Conservation (phyloP, 2,329 filamentous ascomycete genomes). For the Neonectria coccinea region DNA sequence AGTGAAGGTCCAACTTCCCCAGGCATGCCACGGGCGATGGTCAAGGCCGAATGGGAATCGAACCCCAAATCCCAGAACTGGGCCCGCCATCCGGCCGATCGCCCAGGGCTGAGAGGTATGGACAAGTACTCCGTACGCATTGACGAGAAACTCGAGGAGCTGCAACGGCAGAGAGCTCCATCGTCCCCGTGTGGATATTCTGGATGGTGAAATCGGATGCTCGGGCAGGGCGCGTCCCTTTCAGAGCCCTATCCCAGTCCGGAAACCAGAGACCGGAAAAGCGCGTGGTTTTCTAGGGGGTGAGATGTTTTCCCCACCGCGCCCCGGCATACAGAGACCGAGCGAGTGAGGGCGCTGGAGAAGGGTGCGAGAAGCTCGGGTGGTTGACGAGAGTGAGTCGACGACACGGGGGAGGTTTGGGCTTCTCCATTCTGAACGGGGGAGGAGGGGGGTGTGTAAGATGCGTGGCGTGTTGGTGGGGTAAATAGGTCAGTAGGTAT, state of each 20-base stretch:
- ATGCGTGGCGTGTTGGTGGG: conserved; percentile 7
- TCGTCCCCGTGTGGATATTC: conserved; percentile 5
- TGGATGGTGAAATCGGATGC: conserved; percentile 13
- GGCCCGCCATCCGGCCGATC: conserved; percentile 8
- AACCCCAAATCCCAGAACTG: conserved; percentile 29
- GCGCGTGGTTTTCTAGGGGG: conserved; percentile 29
- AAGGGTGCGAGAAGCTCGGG: conserved; percentile 15
- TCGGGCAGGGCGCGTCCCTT: conserved; percentile 8
- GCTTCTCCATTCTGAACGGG: conserved; percentile 8
- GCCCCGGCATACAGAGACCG: conserved; percentile 30
- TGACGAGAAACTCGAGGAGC: conserved; percentile 5
- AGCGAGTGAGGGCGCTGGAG: conserved; percentile 8
- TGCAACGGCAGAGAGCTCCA: conserved; percentile 4
- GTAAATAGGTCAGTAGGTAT: background rate
- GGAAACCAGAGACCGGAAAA: conserved; percentile 36
- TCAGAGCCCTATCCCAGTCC: conserved; percentile 14
- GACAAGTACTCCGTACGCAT: background rate
- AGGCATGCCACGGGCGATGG: conserved; percentile 12
- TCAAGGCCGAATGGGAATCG: conserved; percentile 23
- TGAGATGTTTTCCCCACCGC: background rate
- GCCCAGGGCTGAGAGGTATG: conserved; percentile 7
- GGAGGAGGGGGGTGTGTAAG: background rate
- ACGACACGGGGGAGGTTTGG: conserved; percentile 1
- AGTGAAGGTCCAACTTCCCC: conserved; percentile 20
- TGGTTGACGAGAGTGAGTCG: conserved; percentile 31